Evolutionary conservation across 768 basidiomycete genomes (phyloP).

Genomic region (Sarcodon aspratus): DNA sequence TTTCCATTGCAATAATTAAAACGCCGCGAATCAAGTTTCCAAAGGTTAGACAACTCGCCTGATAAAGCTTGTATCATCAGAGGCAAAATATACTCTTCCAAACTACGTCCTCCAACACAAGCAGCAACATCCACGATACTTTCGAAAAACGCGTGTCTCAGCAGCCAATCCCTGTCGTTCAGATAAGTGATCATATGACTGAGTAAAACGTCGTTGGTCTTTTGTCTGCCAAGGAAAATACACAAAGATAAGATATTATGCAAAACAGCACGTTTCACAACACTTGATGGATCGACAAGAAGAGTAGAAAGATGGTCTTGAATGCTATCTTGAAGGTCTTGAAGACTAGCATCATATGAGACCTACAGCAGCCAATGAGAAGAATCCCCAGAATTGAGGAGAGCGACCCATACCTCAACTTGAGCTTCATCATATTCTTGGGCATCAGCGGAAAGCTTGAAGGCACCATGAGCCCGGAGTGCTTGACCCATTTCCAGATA

Average conservation of each 20-base stretch:
- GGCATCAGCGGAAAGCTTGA: slow-evolving; percentile 48
- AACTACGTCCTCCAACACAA: slow-evolving; percentile 80
- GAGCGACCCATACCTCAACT: slow-evolving; percentile 49
- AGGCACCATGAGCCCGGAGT: slow-evolving; percentile 70
- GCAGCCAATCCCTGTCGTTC: slow-evolving; percentile 87
- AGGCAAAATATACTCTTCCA: slow-evolving; percentile 96
- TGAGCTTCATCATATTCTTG: slow-evolving; percentile 71
- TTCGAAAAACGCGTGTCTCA: slow-evolving; percentile 90
- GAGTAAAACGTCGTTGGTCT: slow-evolving; percentile 89
- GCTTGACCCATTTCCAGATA: slow-evolving; percentile 94
- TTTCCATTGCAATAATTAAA: slow-evolving; percentile 18
- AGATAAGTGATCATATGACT: slow-evolving; percentile 80
- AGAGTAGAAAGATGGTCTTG: slow-evolving; percentile 83
- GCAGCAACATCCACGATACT: slow-evolving; percentile 93
- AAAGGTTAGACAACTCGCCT: slow-evolving; percentile 32
- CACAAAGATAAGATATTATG: slow-evolving; percentile 83
- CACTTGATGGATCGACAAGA: slow-evolving; percentile 79
- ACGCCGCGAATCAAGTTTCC: background rate
- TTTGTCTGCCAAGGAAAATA: slow-evolving; percentile 85
- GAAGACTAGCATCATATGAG: slow-evolving; percentile 80
- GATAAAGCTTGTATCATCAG: slow-evolving; percentile 93
- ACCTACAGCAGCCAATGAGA: slow-evolving; percentile 34
- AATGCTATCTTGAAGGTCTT: slow-evolving; percentile 75
- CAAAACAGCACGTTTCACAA: slow-evolving; percentile 86
- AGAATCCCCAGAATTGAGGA: background rate